Conservation (phyloP, 1,284 basidiomycete species). For the Ceratobasidium sp. region DNA sequence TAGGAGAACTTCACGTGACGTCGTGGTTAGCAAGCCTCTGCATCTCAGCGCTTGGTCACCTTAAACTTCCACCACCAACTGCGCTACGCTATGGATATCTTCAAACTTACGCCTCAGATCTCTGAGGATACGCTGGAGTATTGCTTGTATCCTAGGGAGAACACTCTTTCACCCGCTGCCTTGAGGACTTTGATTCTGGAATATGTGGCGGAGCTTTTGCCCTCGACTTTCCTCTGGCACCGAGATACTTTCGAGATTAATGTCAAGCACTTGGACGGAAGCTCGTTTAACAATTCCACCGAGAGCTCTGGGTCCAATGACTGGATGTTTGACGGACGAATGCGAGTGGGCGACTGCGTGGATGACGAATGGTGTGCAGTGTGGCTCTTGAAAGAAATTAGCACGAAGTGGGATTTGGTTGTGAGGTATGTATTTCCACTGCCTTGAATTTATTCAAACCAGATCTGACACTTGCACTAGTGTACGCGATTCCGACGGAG, state of each 20-base stretch:
- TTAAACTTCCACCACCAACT: background rate
- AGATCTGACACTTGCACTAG: slow-evolving; percentile 55
- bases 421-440: slow-evolving; percentile 67
- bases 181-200: slow-evolving; percentile 74
- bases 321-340: slow-evolving; percentile 75
- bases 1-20: slow-evolving; percentile 37
- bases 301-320: slow-evolving; percentile 56
- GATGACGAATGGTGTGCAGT: slow-evolving; percentile 97
- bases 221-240: slow-evolving; percentile 81
- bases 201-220: slow-evolving; percentile 65
- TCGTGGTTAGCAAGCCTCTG: background rate
- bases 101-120: slow-evolving; percentile 77
- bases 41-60: slow-evolving; percentile 12
- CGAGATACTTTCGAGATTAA: slow-evolving; percentile 88
- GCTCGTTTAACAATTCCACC: slow-evolving; percentile 46
- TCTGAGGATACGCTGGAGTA: slow-evolving; percentile 88
- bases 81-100: slow-evolving; percentile 59
- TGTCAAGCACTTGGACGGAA: slow-evolving; percentile 58
- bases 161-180: slow-evolving; percentile 67
- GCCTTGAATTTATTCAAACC: slow-evolving; percentile 42
- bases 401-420: slow-evolving; percentile 77
- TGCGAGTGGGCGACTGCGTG: slow-evolving; percentile 91
- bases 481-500: slow-evolving; percentile 90
- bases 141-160: slow-evolving; percentile 71
- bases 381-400: slow-evolving; percentile 84